Evolutionary conservation across 2,329 filamentous ascomycete genomes (phyloP).

Genomic region (Aspergillus intermedius): DNA sequence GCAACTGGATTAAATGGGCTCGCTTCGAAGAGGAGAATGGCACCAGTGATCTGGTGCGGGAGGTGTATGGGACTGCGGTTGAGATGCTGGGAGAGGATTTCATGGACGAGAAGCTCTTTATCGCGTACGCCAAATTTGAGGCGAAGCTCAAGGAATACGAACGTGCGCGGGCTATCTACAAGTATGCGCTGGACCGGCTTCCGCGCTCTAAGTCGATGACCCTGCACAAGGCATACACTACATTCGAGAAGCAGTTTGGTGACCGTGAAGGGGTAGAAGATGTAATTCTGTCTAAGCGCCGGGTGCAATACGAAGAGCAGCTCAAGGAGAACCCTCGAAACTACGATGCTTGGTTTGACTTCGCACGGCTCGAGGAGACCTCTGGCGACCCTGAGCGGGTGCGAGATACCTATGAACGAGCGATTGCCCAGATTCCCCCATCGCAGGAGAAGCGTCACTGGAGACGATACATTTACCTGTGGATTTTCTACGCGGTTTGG

Average conservation of each 20-base stretch:
- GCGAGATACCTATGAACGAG: constrained; percentile 88
- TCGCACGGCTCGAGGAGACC: constrained; percentile 80
- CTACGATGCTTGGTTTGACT: constrained; percentile 97
- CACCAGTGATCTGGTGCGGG: constrained; percentile 81
- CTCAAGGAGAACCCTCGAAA: constrained; percentile 92
- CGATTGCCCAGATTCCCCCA: constrained; percentile 89
- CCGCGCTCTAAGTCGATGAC: constrained; percentile 77
- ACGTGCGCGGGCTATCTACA: constrained; percentile 88
- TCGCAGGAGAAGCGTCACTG: constrained; percentile 96
- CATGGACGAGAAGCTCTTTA: constrained; percentile 92
- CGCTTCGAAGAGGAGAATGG: constrained; percentile 95
- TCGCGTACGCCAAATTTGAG: constrained; percentile 91
- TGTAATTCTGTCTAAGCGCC: constrained; percentile 86
- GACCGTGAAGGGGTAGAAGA: constrained; percentile 90
- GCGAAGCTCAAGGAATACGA: constrained; percentile 93
- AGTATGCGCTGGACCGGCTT: constrained; percentile 87
- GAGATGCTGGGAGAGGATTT: constrained; percentile 90
- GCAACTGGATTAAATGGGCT: constrained; percentile 99
- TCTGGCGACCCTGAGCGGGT: constrained; percentile 76
- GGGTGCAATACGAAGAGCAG: constrained; percentile 89
- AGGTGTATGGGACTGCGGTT: constrained; percentile 83
- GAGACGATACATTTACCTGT: constrained; percentile 94
- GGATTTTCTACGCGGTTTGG: constrained; percentile 95
- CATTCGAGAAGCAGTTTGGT: constrained; percentile 97
- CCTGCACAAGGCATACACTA: constrained; percentile 90